Conservation (phyloP, 768 basidiomycete species). For the Tubosaeta sp. region DNA sequence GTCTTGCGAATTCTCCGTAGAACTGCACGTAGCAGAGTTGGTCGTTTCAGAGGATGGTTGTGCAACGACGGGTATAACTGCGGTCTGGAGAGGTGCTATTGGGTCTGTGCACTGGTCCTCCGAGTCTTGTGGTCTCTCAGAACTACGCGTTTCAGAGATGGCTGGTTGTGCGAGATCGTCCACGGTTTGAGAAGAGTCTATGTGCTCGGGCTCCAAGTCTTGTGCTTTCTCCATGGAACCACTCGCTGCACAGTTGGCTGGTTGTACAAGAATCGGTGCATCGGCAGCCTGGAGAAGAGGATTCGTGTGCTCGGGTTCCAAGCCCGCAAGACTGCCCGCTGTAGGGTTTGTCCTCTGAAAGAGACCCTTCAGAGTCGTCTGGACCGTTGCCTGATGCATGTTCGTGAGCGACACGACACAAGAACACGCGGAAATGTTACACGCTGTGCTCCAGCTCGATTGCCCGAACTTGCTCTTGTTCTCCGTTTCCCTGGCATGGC, state of each 20-base stretch:
- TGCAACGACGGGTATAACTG: too few relatives aligned
- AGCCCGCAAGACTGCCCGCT: not conserved
- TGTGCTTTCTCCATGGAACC: not conserved
- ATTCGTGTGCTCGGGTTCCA: not conserved
- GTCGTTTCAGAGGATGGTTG: too few relatives aligned
- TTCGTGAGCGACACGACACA: conserved; percentile 7
- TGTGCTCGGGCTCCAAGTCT: not conserved
- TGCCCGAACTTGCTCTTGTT: conserved; percentile 10
- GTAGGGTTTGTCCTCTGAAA: conserved; percentile 17
- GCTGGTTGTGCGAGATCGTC: not conserved
- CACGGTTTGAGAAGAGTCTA: not conserved
- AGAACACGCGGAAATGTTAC: conserved; percentile 9
- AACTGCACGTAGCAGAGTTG: too few relatives aligned
- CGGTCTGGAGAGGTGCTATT: too few relatives aligned
- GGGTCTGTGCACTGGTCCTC: too few relatives aligned
- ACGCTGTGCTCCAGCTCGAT: conserved; percentile 10
- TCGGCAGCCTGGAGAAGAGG: not conserved
- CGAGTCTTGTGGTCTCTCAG: too few relatives aligned
- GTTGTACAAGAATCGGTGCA: not conserved
- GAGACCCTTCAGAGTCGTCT: conserved; percentile 27
- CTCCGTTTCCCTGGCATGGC: conserved; percentile 26
- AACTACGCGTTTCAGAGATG: too few relatives aligned
- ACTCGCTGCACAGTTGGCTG: not conserved
- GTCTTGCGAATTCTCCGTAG: too few relatives aligned
- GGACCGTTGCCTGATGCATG: conserved; percentile 12